Percentiles rank a stretch among this genome's conserved stretches.
Conservation (phyloP, 1,139 yeast species). For the Magnusiomyces tetraspermus region DNA sequence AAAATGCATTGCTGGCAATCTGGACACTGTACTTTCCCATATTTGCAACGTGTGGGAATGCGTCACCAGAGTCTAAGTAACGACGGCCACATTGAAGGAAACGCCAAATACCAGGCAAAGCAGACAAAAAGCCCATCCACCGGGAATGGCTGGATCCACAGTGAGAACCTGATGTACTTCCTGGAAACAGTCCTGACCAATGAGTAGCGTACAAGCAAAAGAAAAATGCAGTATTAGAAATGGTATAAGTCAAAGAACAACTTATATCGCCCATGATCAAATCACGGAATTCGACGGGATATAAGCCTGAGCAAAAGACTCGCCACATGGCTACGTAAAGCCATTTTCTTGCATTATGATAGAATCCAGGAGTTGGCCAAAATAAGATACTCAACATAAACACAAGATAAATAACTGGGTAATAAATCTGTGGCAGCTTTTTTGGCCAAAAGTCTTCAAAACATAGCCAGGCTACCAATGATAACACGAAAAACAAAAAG, state of each 20-base stretch:
- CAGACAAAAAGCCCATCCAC: conserved; percentile 67
- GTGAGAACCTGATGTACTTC: conserved; percentile 38
- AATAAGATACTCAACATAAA: conserved; percentile 43
- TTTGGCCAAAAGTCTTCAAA: conserved; percentile 60
- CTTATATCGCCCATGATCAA: conserved; percentile 87
- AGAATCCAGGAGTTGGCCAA: conserved; percentile 48
- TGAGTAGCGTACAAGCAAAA: conserved; percentile 69
- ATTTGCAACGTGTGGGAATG: conserved; percentile 96
- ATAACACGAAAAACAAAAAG: conserved; percentile 45
- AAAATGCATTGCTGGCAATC: conserved; percentile 57
- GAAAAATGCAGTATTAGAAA: conserved; percentile 78
- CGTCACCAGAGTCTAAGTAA: conserved; percentile 84
- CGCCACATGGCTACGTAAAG: conserved; percentile 62
- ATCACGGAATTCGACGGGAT: conserved; percentile 91
- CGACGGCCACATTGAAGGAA: conserved; percentile 84
- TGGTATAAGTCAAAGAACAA: conserved; percentile 77
- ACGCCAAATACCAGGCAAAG: conserved; percentile 87
- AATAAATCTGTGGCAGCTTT: conserved; percentile 53
- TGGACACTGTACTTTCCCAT: conserved; percentile 65
- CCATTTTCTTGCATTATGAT: conserved; percentile 61
- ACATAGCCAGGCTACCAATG: conserved; percentile 66
- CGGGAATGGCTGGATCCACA: conserved; percentile 79
- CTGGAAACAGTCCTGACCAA: conserved; percentile 40
- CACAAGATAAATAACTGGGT: conserved; percentile 75
- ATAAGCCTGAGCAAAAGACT: conserved; percentile 68